phyloP scores from a whole-genome alignment of 192 early-diverging fungal genomes.

The Coemansia asiatica region DNA sequence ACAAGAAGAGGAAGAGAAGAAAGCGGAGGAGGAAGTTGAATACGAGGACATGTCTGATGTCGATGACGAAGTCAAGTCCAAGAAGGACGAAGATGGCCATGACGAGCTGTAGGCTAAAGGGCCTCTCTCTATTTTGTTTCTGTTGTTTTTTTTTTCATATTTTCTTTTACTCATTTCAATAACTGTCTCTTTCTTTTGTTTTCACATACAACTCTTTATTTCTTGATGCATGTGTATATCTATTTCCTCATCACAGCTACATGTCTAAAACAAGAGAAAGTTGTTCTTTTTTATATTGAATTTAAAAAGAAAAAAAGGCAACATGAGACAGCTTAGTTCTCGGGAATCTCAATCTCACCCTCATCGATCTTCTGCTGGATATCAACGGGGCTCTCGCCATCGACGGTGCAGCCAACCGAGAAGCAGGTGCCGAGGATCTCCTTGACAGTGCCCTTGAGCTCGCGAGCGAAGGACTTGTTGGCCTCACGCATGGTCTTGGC shows the following conservation, averaged over 20 bases:
- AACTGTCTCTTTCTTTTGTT: too few relatives aligned
- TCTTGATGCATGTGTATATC: too few relatives aligned
- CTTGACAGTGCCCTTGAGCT: conserved; percentile 92
- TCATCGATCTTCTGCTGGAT: conserved; percentile 80
- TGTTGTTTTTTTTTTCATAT: not conserved
- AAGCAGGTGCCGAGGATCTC: conserved; percentile 94
- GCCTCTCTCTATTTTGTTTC: not conserved
- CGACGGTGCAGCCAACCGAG: conserved; percentile 98
- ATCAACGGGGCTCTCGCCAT: conserved; percentile 90
- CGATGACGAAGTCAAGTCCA: not conserved
- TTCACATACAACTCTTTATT: too few relatives aligned
- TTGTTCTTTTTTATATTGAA: conserved; percentile 11
- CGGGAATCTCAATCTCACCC: conserved; percentile 78
- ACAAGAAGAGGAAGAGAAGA: not conserved
- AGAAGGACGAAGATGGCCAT: conserved; percentile 10
- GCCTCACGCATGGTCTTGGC: conserved; percentile 88
- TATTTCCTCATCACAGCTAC: not conserved
- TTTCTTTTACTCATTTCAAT: not conserved
- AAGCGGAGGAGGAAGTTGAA: not conserved
- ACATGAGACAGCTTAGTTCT: conserved; percentile 27
- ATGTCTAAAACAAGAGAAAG: conserved; percentile 1
- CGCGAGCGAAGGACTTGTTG: conserved; percentile 91
- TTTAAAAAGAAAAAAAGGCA: conserved; percentile 13
- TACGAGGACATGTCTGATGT: conserved; percentile 8
- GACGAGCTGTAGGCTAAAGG: conserved; percentile 23